Conservation (phyloP, 805 yeast genomes). For the Ogataea haglerorum region DNA sequence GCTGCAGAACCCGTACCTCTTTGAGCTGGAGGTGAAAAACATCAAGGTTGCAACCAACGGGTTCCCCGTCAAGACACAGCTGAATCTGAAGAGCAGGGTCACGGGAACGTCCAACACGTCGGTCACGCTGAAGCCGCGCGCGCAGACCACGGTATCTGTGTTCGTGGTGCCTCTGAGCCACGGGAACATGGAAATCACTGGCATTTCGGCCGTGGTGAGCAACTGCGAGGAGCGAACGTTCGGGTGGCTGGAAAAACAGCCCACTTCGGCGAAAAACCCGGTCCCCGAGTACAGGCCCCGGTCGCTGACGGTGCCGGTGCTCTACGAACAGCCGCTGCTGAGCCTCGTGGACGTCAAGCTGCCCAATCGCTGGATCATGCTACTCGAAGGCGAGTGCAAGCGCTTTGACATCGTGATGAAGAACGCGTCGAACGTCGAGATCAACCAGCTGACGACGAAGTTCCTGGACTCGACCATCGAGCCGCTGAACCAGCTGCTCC, state of each 20-base stretch:
- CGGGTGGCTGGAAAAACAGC: conserved; percentile 6
- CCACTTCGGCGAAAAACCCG: conserved; percentile 9
- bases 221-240: conserved; percentile 49
- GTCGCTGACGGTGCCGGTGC: conserved; percentile 32
- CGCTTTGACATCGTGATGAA: conserved; percentile 48
- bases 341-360: conserved; percentile 49
- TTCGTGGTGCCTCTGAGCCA: conserved; percentile 45
- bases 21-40: conserved; percentile 59
- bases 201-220: conserved; percentile 48
- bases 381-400: conserved; percentile 72
- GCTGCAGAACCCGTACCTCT: conserved; percentile 77
- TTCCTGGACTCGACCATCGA: conserved; percentile 74
- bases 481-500: conserved; percentile 52
- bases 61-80: conserved; percentile 28
- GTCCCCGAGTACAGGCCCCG: neutral
- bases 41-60: conserved; percentile 36
- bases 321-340: conserved; percentile 55
- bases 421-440: conserved; percentile 55
- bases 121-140: conserved; percentile 37
- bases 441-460: conserved; percentile 56
- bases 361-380: conserved; percentile 65
- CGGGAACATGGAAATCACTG: conserved; percentile 49
- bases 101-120: conserved; percentile 16
- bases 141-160: conserved; percentile 38
- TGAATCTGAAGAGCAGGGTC: conserved; percentile 18